Evolutionary conservation across 805 yeast genomes (phyloP).

Genomic region (Saccharomycopsis guyanensis): DNA sequence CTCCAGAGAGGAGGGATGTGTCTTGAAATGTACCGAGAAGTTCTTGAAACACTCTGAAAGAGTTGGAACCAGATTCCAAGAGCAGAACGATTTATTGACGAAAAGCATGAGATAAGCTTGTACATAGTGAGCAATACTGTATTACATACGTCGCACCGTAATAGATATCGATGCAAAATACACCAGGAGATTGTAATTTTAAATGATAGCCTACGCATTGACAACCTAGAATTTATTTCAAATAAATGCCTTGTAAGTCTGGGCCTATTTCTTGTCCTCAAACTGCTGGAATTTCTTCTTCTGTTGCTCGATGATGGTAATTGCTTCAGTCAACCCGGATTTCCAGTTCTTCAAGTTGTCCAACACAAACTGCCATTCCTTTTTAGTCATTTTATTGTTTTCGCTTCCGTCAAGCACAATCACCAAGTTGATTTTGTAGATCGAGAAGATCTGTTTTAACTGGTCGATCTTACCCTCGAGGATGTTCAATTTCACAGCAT

Average conservation of each 20-base stretch:
- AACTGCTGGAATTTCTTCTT: slow-evolving; percentile 8
- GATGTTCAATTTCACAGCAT: slow-evolving; percentile 18
- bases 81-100: slow-evolving; percentile 79
- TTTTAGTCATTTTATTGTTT: slow-evolving; percentile 11
- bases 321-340: slow-evolving; percentile 15
- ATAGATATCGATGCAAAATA: too few species aligned
- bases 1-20: slow-evolving; percentile 76
- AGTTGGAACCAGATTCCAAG: slow-evolving; percentile 98
- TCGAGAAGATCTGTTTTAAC: slow-evolving; percentile 19
- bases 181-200: too few species aligned
- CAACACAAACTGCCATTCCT: slow-evolving; percentile 20
- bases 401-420: slow-evolving; percentile 8
- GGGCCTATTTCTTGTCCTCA: too few species aligned
- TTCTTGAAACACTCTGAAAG: slow-evolving; percentile 97
- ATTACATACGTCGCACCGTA: too few species aligned
- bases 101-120: slow-evolving; percentile 45
- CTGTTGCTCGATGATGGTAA: slow-evolving; percentile 18
- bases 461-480: slow-evolving; percentile 21
- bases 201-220: not conserved
- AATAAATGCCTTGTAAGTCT: too few species aligned
- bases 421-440: slow-evolving; percentile 20
- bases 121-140: not conserved
- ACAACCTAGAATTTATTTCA: too few species aligned
- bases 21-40: slow-evolving; percentile 90
- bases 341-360: slow-evolving; percentile 20